These are phyloP conservation scores for Malassezia furfur DNA, from an alignment of 1,284 basidiomycete species.

Conservation along the genomic window DNA sequence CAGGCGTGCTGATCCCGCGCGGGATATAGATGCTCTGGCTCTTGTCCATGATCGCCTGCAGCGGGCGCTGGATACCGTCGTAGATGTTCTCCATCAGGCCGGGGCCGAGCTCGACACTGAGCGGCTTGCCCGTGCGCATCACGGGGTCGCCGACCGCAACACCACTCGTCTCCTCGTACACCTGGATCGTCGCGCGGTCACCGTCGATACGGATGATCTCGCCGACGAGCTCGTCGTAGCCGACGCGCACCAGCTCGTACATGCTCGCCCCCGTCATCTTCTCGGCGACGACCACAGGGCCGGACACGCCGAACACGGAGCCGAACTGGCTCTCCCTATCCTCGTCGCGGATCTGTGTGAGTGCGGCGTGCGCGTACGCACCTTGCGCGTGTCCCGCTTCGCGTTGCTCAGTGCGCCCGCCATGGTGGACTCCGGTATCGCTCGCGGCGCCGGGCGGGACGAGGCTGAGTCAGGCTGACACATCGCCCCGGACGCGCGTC, in stretches of 20 bases:
- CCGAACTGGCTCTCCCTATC: conserved; percentile 39
- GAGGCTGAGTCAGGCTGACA: conserved; percentile 3
- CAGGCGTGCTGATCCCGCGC: conserved; percentile 86
- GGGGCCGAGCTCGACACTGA: conserved; percentile 93
- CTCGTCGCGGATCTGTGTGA: conserved; percentile 38
- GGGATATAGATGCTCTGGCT: conserved; percentile 97
- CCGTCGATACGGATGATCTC: conserved; percentile 47
- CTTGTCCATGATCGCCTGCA: conserved; percentile 83
- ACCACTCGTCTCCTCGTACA: conserved; percentile 74
- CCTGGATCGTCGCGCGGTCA: conserved; percentile 76
- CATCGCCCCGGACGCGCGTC: neutral
- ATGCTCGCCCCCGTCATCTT: conserved; percentile 47
- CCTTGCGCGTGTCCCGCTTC: conserved; percentile 41
- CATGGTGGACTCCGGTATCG: conserved; percentile 6
- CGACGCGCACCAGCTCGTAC: conserved; percentile 48
- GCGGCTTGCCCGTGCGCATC: conserved; percentile 87
- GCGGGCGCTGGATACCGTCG: conserved; percentile 53
- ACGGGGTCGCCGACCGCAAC: conserved; percentile 96
- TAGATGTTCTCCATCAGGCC: conserved; percentile 98
- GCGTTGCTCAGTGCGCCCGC: conserved; percentile 33
- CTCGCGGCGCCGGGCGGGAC: neutral
- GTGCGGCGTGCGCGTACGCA: conserved; percentile 10
- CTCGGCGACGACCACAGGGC: conserved; percentile 46
- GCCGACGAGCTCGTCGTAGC: conserved; percentile 46
- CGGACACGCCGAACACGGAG: conserved; percentile 43